Evolutionary conservation across 2,329 filamentous ascomycete genomes (phyloP).

Genomic region (Penicillium sp.): DNA sequence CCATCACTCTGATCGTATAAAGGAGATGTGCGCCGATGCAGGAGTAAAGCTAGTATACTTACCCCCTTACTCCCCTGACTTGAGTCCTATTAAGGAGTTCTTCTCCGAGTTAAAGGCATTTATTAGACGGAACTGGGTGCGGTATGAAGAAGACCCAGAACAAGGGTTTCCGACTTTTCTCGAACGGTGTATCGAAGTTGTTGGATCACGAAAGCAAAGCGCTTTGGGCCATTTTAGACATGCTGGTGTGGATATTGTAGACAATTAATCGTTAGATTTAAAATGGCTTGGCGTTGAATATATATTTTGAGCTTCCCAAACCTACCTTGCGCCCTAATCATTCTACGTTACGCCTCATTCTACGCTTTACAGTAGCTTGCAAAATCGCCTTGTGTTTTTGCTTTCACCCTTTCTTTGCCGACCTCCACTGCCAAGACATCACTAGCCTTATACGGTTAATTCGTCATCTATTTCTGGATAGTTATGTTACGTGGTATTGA

Average conservation of each 20-base stretch:
- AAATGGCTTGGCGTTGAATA: neutral
- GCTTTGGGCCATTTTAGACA: slow-evolving; percentile 5
- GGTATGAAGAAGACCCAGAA: slow-evolving; percentile 2
- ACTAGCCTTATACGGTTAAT: no score
- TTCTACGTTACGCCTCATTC: no score
- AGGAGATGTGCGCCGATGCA: no score
- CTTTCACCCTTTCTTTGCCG: no score
- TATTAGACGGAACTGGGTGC: slow-evolving; percentile 1
- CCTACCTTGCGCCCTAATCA: no score
- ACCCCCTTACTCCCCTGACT: slow-evolving; percentile 2
- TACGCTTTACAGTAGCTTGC: no score
- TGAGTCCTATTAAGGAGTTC: slow-evolving; percentile 1
- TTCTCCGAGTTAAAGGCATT: slow-evolving; percentile 1
- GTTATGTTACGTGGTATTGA: no score
- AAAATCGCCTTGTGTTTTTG: no score
- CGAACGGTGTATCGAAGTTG: neutral
- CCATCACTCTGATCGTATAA: no score
- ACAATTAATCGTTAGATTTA: slow-evolving; percentile 1
- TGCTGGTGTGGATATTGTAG: neutral
- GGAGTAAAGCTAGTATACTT: no score
- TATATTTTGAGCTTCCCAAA: neutral
- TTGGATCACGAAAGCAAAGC: slow-evolving; percentile 1
- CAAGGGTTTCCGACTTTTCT: slow-evolving; percentile 1
- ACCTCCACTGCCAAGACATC: no score
- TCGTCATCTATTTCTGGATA: no score